These are phyloP conservation scores for Claviceps fusiformis DNA, from an alignment of 2,329 filamentous ascomycete species.

Conservation along the genomic window DNA sequence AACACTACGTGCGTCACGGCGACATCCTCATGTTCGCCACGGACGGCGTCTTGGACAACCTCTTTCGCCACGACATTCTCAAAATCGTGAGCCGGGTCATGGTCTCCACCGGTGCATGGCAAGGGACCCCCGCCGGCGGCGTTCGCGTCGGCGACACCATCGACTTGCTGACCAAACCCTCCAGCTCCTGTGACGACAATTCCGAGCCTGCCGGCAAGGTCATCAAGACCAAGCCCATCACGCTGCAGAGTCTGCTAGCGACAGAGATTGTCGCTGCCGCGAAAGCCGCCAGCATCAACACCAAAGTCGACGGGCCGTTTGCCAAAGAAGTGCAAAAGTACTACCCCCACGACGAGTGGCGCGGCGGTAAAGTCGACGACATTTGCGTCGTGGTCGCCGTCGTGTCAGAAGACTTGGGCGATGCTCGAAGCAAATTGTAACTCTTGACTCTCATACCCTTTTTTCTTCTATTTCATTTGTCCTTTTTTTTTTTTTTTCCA, in stretches of 20 bases:
- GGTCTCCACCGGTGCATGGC: conserved; percentile 63
- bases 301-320: conserved; percentile 77
- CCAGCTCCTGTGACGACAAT: conserved; percentile 11
- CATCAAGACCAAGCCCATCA: conserved; percentile 23
- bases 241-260: conserved; percentile 66
- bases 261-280: conserved; percentile 68
- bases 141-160: conserved; percentile 52
- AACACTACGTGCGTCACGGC: conserved; percentile 68
- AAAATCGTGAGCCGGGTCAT: conserved; percentile 66
- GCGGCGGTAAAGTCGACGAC: conserved; percentile 89
- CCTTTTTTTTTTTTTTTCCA: not conserved
- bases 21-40: conserved; percentile 91
- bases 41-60: conserved; percentile 91
- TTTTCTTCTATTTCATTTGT: not conserved
- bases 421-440: conserved; percentile 22
- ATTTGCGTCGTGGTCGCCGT: conserved; percentile 77
- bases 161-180: conserved; percentile 24
- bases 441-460: conserved; percentile 8
- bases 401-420: conserved; percentile 47
- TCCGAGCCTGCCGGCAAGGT: conserved; percentile 9
- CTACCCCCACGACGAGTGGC: conserved; percentile 76
- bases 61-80: conserved; percentile 81
- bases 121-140: conserved; percentile 41
- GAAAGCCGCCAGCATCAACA: conserved; percentile 72
- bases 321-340: conserved; percentile 85